Evolutionary conservation across 129 eudicot genomes (phyloP).

Genomic region (Artemisia tridentata): DNA sequence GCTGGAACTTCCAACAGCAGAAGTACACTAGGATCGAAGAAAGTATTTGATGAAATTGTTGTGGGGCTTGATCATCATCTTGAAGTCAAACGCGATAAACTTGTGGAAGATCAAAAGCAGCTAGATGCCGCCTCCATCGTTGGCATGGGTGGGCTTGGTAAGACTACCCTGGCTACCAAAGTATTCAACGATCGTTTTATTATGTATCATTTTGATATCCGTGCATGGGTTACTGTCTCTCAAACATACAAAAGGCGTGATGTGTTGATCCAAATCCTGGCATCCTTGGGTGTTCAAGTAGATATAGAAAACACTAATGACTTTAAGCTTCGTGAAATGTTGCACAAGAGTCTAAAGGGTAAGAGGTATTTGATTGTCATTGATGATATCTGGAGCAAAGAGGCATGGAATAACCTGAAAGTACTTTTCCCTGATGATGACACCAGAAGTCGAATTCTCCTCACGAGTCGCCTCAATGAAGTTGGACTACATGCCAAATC

Average conservation of each 20-base stretch:
- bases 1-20: not conserved
- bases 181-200: not conserved
- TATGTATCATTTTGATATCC: constrained; percentile 14
- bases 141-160: not conserved
- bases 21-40: too few species aligned
- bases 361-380: constrained; percentile 35
- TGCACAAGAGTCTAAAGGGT: constrained; percentile 16
- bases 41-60: not conserved
- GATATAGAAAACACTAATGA: not conserved
- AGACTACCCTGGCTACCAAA: not conserved
- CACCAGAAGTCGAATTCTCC: constrained; percentile 27
- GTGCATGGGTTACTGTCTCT: constrained; percentile 37
- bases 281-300: not conserved
- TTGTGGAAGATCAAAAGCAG: not conserved
- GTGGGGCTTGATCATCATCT: not conserved
- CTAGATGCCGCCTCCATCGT: not conserved
- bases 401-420: constrained; percentile 29
- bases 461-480: constrained; percentile 27
- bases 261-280: constrained; percentile 8
- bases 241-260: constrained; percentile 20
- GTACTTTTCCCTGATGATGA: constrained; percentile 19
- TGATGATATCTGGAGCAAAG: constrained; percentile 37
- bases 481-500: constrained; percentile 18
- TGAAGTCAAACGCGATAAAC: not conserved
- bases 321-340: not conserved